These are phyloP conservation scores for Triticum dicoccoides DNA, from an alignment of 176 grass and related monocot species.

Conservation along the genomic window DNA sequence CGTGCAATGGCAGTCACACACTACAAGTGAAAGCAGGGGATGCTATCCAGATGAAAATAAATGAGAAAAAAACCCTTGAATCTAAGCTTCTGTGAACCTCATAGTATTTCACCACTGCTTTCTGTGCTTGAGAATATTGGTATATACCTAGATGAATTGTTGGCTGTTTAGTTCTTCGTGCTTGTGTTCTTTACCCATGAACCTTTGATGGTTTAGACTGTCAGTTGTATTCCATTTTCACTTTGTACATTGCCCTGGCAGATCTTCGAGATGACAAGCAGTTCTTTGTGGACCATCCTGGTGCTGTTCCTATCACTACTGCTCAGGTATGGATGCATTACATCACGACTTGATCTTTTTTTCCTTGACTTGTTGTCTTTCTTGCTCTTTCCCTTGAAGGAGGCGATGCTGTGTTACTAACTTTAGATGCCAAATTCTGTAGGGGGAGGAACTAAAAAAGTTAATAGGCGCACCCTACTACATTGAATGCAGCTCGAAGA, in stretches of 20 bases:
- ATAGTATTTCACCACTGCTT: background rate
- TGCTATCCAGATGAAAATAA: background rate
- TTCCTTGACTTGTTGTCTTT: background rate
- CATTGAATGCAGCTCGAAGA: conserved; percentile 90
- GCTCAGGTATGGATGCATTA: conserved; percentile 49
- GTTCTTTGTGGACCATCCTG: conserved; percentile 74
- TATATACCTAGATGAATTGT: background rate
- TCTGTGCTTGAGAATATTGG: background rate
- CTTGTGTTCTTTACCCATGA: background rate
- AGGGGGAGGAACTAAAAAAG: conserved; percentile 78
- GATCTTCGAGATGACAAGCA: conserved; percentile 79
- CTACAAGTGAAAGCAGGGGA: background rate
- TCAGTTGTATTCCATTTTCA: conserved; percentile 9
- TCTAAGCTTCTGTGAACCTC: background rate
- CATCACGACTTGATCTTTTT: background rate
- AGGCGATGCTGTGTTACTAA: background rate
- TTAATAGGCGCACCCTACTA: conserved; percentile 73
- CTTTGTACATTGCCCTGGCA: conserved; percentile 31
- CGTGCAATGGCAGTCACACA: background rate
- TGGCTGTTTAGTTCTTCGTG: background rate
- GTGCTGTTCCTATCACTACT: conserved; percentile 75
- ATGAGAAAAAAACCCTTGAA: background rate
- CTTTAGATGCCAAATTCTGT: conserved; percentile 9
- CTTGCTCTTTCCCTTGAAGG: background rate
- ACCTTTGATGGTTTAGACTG: background rate